Evolutionary conservation across 1,139 yeast species (phyloP).

Genomic region (Meyerozyma smithsonii): DNA sequence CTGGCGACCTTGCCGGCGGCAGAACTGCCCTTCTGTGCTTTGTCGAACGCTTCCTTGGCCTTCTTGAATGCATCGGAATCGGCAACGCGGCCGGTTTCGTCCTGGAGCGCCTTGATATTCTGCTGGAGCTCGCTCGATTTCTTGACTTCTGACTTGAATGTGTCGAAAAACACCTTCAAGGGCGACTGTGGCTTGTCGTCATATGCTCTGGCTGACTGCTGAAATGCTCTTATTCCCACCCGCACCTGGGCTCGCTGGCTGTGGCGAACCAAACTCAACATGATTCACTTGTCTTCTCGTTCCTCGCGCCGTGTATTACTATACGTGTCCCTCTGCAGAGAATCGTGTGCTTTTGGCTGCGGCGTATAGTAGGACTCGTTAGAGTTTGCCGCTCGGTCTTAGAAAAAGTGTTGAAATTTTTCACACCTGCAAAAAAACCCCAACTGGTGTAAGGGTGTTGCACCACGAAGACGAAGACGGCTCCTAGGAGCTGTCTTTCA

Average conservation of each 20-base stretch:
- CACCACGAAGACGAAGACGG: neutral
- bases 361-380: neutral
- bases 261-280: neutral
- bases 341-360: neutral
- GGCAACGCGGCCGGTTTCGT: slow-evolving; percentile 92
- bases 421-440: neutral
- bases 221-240: neutral
- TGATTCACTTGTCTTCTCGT: neutral
- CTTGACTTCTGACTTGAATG: slow-evolving; percentile 87
- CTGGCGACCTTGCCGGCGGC: slow-evolving; percentile 81
- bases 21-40: slow-evolving; percentile 74
- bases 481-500: neutral
- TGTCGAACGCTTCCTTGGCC: slow-evolving; percentile 89
- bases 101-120: slow-evolving; percentile 90
- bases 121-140: slow-evolving; percentile 87
- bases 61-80: slow-evolving; percentile 91
- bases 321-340: neutral
- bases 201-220: neutral
- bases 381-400: slow-evolving; percentile 1
- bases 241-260: neutral
- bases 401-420: slow-evolving; percentile 2
- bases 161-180: slow-evolving; percentile 85
- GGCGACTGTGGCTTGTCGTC: slow-evolving; percentile 58
- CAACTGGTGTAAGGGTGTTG: neutral
- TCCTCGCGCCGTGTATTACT: too few species aligned